Conservation (phyloP, 106 monocot species). For the Acorus gramineus region DNA sequence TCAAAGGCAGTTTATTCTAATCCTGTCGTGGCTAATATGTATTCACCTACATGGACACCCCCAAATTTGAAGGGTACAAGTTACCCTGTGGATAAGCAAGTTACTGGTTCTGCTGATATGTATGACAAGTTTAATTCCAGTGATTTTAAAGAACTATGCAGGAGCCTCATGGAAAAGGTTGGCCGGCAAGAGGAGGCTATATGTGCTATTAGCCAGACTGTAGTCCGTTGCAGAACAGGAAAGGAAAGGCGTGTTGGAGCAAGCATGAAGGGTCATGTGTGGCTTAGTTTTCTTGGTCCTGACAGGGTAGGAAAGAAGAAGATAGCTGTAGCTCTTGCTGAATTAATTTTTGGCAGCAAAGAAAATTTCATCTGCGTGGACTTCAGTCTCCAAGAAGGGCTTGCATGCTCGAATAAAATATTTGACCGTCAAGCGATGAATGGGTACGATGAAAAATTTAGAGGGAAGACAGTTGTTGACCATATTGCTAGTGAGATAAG, state of each 20-base stretch:
- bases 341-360: conserved; percentile 51
- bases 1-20: conserved; percentile 1
- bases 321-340: conserved; percentile 53
- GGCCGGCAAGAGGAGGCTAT: conserved; percentile 79
- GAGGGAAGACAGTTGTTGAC: conserved; percentile 69
- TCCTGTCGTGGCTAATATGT: background rate
- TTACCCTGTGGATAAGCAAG: conserved; percentile 1
- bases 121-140: conserved; percentile 20
- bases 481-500: conserved; percentile 52
- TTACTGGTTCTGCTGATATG: conserved; percentile 7
- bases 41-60: background rate
- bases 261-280: conserved; percentile 42
- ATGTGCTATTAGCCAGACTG: conserved; percentile 30
- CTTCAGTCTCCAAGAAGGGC: conserved; percentile 30
- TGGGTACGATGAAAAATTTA: conserved; percentile 10
- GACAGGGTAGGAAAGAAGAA: conserved; percentile 61
- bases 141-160: conserved; percentile 49
- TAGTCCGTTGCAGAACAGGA: conserved; percentile 27
- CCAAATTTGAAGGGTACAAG: conserved; percentile 6
- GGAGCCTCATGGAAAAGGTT: conserved; percentile 48
- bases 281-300: conserved; percentile 69
- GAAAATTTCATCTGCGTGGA: conserved; percentile 56
- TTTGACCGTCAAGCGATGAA: conserved; percentile 10
- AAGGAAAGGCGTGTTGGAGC: conserved; percentile 29
- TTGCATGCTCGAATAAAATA: conserved; percentile 8